phyloP scores from a whole-genome alignment of 192 early-diverging fungal species.

The Coemansia sp. region DNA sequence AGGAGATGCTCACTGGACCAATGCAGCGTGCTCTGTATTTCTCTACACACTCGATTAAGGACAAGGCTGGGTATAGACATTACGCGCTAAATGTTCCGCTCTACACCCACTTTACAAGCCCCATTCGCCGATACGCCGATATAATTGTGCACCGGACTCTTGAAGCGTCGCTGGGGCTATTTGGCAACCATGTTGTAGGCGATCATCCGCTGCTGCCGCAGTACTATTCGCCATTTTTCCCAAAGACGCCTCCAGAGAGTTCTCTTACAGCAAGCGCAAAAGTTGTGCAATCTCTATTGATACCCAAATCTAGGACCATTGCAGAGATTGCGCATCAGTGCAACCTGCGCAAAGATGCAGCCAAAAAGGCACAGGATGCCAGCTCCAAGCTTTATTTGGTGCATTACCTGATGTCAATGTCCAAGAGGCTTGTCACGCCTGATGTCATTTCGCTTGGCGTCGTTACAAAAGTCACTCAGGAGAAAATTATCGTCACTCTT shows the following conservation, averaged over 20 bases:
- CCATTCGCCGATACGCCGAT: conserved; percentile 99
- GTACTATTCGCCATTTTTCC: conserved; percentile 39
- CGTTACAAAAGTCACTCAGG: conserved; percentile 81
- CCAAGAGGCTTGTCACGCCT: conserved; percentile 61
- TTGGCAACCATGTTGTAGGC: conserved; percentile 27
- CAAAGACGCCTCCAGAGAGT: conserved; percentile 14
- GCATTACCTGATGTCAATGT: conserved; percentile 63
- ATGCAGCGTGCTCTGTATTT: conserved; percentile 99
- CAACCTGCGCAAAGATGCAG: conserved; percentile 86
- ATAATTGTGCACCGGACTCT: conserved; percentile 91
- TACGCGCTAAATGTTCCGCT: conserved; percentile 90
- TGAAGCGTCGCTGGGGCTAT: conserved; percentile 42
- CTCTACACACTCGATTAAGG: conserved; percentile 76
- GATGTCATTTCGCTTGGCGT: conserved; percentile 29
- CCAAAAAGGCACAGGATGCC: conserved; percentile 81
- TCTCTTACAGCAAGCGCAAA: conserved; percentile 14
- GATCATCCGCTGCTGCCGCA: conserved; percentile 47
- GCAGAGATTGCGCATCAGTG: conserved; percentile 67
- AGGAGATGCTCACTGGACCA: conserved; percentile 46
- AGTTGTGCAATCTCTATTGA: conserved; percentile 8
- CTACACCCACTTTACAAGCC: conserved; percentile 99
- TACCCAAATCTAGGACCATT: conserved; percentile 15
- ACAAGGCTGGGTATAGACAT: conserved; percentile 67
- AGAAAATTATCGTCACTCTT: conserved; percentile 81
- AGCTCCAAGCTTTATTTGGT: conserved; percentile 89